Evolutionary conservation across 208 protist genomes (phyloP).

Genomic region (Wallacemonas rigidus): DNA sequence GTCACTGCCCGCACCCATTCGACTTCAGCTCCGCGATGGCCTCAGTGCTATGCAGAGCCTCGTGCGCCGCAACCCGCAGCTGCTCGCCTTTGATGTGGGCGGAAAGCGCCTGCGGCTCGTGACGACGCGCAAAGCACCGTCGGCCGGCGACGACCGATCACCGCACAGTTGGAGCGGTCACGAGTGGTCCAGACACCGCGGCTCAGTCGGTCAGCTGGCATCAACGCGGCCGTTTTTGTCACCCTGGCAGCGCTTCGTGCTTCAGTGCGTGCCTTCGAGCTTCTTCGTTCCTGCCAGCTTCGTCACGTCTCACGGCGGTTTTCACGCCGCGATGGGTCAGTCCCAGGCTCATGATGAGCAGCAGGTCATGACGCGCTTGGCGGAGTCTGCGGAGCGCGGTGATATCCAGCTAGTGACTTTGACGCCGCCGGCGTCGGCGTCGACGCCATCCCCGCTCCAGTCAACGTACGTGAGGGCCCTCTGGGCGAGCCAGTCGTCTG

Average conservation of each 20-base stretch:
- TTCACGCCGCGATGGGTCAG: not conserved
- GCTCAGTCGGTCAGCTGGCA: too few species aligned
- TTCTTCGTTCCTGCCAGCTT: constrained; percentile 24
- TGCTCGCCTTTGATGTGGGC: not conserved
- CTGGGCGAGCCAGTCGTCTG: not conserved
- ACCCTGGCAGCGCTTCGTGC: constrained; percentile 3
- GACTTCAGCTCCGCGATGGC: not conserved
- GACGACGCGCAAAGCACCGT: not conserved
- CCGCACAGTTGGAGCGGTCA: too few species aligned
- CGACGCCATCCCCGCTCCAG: not conserved
- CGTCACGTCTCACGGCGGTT: constrained; percentile 8
- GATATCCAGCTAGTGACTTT: not conserved
- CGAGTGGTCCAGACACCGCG: too few species aligned
- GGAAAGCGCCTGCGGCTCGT: constrained; percentile 6
- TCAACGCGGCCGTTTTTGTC: too few species aligned
- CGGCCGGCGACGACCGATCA: too few species aligned
- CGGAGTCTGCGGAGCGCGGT: not conserved
- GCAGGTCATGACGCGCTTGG: not conserved
- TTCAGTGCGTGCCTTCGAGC: constrained; percentile 14
- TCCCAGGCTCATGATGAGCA: too few species aligned
- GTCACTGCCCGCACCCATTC: not conserved
- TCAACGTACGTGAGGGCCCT: not conserved
- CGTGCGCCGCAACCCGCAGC: not conserved
- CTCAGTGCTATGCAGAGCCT: not conserved
- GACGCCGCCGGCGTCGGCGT: not conserved